A percentile compares a stretch with the other conserved stretches of the same genome.
Conservation (phyloP, 306 rosid genomes). For the Adenanthera pavonina region DNA sequence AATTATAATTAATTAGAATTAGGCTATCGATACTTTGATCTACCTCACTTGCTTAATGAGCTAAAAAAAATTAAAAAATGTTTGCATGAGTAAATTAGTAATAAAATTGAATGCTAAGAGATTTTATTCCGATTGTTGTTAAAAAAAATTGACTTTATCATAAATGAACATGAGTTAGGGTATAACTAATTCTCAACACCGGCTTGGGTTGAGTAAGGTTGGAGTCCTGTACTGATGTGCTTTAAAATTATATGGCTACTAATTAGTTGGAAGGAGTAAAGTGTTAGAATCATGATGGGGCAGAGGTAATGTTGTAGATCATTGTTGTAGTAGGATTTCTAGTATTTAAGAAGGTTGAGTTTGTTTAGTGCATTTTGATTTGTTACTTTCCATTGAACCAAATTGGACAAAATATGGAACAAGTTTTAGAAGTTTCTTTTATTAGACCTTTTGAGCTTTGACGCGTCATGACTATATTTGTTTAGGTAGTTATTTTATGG, state of each 20-base stretch:
- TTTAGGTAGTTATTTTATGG: background rate
- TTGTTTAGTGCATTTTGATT: background rate
- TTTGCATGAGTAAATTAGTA: background rate
- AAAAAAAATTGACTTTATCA: background rate
- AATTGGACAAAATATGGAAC: background rate
- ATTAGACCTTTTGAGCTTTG: background rate
- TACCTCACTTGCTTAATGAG: background rate
- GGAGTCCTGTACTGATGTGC: background rate
- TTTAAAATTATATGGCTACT: background rate
- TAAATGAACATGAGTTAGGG: background rate
- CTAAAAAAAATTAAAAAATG: background rate
- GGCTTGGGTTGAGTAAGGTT: background rate
- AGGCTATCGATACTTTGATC: background rate
- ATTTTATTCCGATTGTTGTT: background rate
- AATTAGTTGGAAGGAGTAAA: background rate
- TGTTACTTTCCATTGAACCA: background rate
- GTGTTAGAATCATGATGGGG: background rate
- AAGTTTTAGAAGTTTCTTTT: background rate
- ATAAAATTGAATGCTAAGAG: background rate
- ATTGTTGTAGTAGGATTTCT: background rate
- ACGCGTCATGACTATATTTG: background rate
- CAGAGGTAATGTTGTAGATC: background rate
- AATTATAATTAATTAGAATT: background rate
- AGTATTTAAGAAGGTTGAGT: conserved; percentile 8
- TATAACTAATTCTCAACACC: background rate